Percentiles rank a stretch among this genome's conserved stretches.
These are phyloP conservation scores for Aspergillus niger DNA, from an alignment of 2,329 filamentous ascomycete species.

Conservation along the genomic window DNA sequence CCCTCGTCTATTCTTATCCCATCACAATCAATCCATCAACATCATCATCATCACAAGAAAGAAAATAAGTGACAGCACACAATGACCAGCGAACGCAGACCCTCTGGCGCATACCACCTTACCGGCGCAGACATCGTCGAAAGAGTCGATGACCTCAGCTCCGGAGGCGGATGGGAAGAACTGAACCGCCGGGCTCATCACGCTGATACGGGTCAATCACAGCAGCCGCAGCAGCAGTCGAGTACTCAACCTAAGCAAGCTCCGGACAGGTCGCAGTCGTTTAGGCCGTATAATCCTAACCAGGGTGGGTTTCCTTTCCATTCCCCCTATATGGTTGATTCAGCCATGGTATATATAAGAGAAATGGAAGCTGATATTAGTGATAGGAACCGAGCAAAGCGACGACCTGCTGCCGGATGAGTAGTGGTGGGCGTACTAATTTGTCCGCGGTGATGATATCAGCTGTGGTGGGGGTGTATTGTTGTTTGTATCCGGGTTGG, in stretches of 20 bases:
- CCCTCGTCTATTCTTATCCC: not conserved
- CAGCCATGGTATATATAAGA: no score
- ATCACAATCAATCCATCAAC: not conserved
- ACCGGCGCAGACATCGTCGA: conserved; percentile 3
- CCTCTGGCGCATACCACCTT: conserved; percentile 4
- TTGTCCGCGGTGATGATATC: not conserved
- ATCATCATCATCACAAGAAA: not conserved
- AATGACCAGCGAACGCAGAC: not conserved
- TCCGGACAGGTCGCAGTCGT: not conserved
- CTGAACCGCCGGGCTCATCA: not conserved
- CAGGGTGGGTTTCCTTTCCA: not conserved
- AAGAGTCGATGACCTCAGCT: not conserved
- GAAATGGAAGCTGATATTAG: not conserved
- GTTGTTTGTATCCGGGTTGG: not conserved
- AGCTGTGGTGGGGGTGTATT: not conserved
- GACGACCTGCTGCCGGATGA: conserved; percentile 4
- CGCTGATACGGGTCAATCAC: not conserved
- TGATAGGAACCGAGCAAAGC: not conserved
- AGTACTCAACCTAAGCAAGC: no score
- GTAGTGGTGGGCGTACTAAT: not conserved
- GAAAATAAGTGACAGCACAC: not conserved
- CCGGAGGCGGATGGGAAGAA: not conserved
- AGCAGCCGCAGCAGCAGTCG: not conserved
- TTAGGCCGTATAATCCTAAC: not conserved
- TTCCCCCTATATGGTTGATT: no score